Conservation (phyloP, 2,329 filamentous ascomycete species). For the Hymenoscyphus linearis region DNA sequence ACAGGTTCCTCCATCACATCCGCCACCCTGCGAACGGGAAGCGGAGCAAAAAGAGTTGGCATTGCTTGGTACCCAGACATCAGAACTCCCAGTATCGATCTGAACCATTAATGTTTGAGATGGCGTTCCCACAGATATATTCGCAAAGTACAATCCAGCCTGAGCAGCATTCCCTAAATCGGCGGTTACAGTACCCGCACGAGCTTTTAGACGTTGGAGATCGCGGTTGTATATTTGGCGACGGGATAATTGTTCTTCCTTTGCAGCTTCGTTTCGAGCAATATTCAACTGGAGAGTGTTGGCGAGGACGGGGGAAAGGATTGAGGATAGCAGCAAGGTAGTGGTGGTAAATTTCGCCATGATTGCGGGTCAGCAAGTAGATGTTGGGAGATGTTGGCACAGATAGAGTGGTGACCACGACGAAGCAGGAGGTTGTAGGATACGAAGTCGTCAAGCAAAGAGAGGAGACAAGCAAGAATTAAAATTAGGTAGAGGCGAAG, state of each 20-base stretch:
- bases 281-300: constrained; percentile 25
- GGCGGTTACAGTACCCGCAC: constrained; percentile 19
- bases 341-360: constrained; percentile 11
- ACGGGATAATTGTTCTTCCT: constrained; percentile 20
- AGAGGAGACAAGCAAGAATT: neutral
- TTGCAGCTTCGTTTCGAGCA: constrained; percentile 16
- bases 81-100: constrained; percentile 59
- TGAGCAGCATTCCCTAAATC: constrained; percentile 44
- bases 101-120: constrained; percentile 48
- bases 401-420: neutral
- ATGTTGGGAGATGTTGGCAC: neutral
- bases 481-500: neutral
- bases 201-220: constrained; percentile 9
- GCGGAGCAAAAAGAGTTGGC: constrained; percentile 24
- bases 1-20: constrained; percentile 45
- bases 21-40: constrained; percentile 30
- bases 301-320: constrained; percentile 5
- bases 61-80: constrained; percentile 50
- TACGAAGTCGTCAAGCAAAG: neutral
- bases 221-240: constrained; percentile 14
- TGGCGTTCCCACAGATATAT: constrained; percentile 55
- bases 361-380: neutral
- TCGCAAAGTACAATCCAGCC: constrained; percentile 42
- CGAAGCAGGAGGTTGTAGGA: neutral
- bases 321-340: constrained; percentile 7